Percentiles rank a stretch among this genome's conserved stretches.
These are phyloP conservation scores for Ceratocystis diversiconidia DNA, from an alignment of 2,329 filamentous ascomycete species.

Conservation along the genomic window DNA sequence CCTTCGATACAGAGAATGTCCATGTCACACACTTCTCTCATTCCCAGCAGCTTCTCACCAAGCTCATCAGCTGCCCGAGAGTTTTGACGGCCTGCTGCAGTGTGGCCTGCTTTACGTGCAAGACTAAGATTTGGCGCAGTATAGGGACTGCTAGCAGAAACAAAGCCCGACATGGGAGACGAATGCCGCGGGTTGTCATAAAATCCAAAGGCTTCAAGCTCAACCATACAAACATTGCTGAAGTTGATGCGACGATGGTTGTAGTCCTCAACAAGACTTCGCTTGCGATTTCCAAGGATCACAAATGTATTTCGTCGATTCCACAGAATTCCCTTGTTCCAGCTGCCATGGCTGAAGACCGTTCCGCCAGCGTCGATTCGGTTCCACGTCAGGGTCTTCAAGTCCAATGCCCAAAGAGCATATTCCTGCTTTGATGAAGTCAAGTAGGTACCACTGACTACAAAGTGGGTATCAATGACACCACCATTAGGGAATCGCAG, in stretches of 20 bases:
- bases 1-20: slow-evolving; percentile 85
- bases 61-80: slow-evolving; percentile 71
- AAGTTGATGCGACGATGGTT: slow-evolving; percentile 97
- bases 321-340: slow-evolving; percentile 93
- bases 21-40: slow-evolving; percentile 91
- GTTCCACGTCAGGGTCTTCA: slow-evolving; percentile 80
- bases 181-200: slow-evolving; percentile 85
- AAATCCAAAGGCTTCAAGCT: slow-evolving; percentile 90
- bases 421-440: slow-evolving; percentile 98
- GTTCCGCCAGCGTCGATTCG: slow-evolving; percentile 89
- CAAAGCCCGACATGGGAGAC: slow-evolving; percentile 65
- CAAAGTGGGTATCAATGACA: slow-evolving; percentile 88
- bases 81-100: slow-evolving; percentile 61
- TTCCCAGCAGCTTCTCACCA: slow-evolving; percentile 61
- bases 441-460: slow-evolving; percentile 92
- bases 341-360: slow-evolving; percentile 92
- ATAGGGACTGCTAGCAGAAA: slow-evolving; percentile 64
- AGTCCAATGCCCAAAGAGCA: slow-evolving; percentile 84
- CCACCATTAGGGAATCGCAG: slow-evolving; percentile 92
- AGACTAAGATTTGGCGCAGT: slow-evolving; percentile 42
- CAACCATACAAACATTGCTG: slow-evolving; percentile 89
- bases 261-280: slow-evolving; percentile 92
- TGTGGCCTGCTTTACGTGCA: slow-evolving; percentile 46
- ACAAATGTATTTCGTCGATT: slow-evolving; percentile 88
- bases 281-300: slow-evolving; percentile 82